phyloP scores from a whole-genome alignment of 768 basidiomycete species.

The Suillus clintonianus region DNA sequence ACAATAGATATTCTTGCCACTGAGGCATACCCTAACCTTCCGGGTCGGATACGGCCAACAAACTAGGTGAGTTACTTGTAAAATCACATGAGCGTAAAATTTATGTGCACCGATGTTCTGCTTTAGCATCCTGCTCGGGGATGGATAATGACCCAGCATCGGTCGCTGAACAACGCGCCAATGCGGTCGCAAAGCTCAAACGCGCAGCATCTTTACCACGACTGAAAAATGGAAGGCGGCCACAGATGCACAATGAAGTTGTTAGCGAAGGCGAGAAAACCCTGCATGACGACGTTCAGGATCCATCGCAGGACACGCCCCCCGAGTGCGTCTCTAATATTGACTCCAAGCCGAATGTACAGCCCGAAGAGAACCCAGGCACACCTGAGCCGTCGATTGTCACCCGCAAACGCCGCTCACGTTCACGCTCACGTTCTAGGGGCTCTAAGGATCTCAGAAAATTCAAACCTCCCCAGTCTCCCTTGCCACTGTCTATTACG shows the following conservation, averaged over 20 bases:
- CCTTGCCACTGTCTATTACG: slow-evolving; percentile 42
- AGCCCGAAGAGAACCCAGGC: slow-evolving; percentile 27
- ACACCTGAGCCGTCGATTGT: slow-evolving; percentile 47
- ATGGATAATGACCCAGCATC: slow-evolving; percentile 42
- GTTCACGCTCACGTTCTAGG: slow-evolving; percentile 62
- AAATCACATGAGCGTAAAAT: background rate
- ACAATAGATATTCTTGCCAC: slow-evolving; percentile 1
- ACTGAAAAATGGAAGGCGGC: slow-evolving; percentile 88
- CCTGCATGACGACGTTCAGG: slow-evolving; percentile 40
- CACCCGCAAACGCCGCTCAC: slow-evolving; percentile 63
- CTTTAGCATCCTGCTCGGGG: slow-evolving; percentile 11
- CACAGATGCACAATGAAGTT: slow-evolving; percentile 82
- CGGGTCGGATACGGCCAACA: slow-evolving; percentile 12
- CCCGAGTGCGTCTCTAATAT: slow-evolving; percentile 14
- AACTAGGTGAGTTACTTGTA: slow-evolving; percentile 3
- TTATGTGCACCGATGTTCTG: background rate
- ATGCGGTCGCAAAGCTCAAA: slow-evolving; percentile 87
- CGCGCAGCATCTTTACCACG: slow-evolving; percentile 89
- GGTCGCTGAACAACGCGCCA: slow-evolving; percentile 79
- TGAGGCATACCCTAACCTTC: slow-evolving; percentile 10
- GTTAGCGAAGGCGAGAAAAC: slow-evolving; percentile 80
- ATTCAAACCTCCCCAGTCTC: slow-evolving; percentile 49
- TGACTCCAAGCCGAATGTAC: slow-evolving; percentile 27
- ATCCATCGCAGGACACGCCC: slow-evolving; percentile 9
- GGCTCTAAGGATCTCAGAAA: slow-evolving; percentile 75